Evolutionary conservation across 805 yeast species (phyloP).

Genomic region (Lachancea dasiensis): DNA sequence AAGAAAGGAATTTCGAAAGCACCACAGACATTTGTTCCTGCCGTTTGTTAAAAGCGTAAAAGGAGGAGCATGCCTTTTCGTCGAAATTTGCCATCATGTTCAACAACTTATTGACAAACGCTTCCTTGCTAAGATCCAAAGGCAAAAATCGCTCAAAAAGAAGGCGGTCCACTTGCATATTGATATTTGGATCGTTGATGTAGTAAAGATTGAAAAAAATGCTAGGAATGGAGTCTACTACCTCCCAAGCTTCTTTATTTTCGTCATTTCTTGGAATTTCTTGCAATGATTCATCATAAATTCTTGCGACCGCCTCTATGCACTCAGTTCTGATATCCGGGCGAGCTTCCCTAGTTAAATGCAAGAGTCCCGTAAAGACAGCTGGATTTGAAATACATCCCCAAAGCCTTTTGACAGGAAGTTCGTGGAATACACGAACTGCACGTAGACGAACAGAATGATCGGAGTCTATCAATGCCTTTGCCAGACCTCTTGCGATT

Average conservation of each 20-base stretch:
- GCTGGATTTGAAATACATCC: slow-evolving; percentile 41
- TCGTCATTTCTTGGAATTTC: slow-evolving; percentile 14
- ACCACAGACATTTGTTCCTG: slow-evolving; percentile 58
- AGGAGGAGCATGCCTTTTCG: slow-evolving; percentile 54
- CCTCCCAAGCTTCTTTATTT: slow-evolving; percentile 25
- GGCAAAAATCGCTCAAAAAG: slow-evolving; percentile 61
- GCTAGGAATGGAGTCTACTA: slow-evolving; percentile 50
- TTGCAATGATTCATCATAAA: slow-evolving; percentile 46
- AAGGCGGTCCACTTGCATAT: slow-evolving; percentile 54
- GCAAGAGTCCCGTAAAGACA: slow-evolving; percentile 50
- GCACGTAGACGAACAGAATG: slow-evolving; percentile 65
- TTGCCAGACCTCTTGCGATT: slow-evolving; percentile 50
- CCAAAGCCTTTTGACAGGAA: slow-evolving; percentile 44
- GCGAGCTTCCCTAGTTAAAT: slow-evolving; percentile 67
- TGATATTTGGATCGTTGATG: slow-evolving; percentile 64
- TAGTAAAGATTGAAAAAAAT: slow-evolving; percentile 59
- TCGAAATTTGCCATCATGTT: slow-evolving; percentile 44
- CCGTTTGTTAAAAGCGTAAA: slow-evolving; percentile 61
- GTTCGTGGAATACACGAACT: slow-evolving; percentile 43
- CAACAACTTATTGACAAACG: slow-evolving; percentile 50
- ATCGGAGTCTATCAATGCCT: slow-evolving; percentile 69
- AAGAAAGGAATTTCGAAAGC: slow-evolving; percentile 41
- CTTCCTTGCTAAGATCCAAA: slow-evolving; percentile 38
- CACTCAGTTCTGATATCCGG: slow-evolving; percentile 56
- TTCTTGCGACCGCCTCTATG: slow-evolving; percentile 46